Evolutionary conservation across 768 basidiomycete species (phyloP), one percentile per base, ranked within the genome.

Genomic region (Mycena vulgaris): DNA sequence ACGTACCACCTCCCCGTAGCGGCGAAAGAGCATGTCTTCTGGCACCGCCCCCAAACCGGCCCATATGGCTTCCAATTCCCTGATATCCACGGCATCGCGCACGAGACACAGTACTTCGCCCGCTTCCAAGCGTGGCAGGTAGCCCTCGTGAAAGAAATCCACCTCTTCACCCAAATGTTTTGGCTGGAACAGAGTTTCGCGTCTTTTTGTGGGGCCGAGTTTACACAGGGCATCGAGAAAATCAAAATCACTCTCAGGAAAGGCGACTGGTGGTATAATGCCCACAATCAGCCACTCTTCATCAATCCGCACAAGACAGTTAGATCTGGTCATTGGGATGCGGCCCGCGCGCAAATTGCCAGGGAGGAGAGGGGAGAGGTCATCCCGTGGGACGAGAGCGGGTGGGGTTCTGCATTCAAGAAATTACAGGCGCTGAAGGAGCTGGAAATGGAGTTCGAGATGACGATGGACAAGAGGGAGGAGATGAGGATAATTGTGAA

Each of bases 261-360:
- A n/a, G 66, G 66, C 39, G 66, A 67, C 31, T 67, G 66, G 66
- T 67, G 66, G 66, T 60, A 28, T 27, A 25, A 28, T 49, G 66
- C 60, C 49, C 33, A 16, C 4, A 33, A 59, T 5, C 23, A 6
- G 33, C 64, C 55, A 25, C 51, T 66, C 37, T 21, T 51, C n/a
- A 28, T 66, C 37, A 66, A 66, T n/a, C 64, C 64, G n/a, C 64
- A 66, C 23, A 55, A 56, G 10, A 47, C n/a, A n/a, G n/a, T n/a
- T n/a, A n/a, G n/a, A n/a, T n/a, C 35, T 3, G 56, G 56, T 2
- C 28, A 39, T 51, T 42, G 58, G 10, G 47, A 31, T 5, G 56
- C 48, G 48, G 39, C 39, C 14, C 37, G 10, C 11, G 27, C 35
- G 47, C 56, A 66, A 23, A 33, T 66, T 1, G 64, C 33, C 19